A percentile compares a stretch with the other conserved stretches of the same genome.
Conservation (phyloP, 1,284 basidiomycete genomes). For the Fomitopsis schrenkii region DNA sequence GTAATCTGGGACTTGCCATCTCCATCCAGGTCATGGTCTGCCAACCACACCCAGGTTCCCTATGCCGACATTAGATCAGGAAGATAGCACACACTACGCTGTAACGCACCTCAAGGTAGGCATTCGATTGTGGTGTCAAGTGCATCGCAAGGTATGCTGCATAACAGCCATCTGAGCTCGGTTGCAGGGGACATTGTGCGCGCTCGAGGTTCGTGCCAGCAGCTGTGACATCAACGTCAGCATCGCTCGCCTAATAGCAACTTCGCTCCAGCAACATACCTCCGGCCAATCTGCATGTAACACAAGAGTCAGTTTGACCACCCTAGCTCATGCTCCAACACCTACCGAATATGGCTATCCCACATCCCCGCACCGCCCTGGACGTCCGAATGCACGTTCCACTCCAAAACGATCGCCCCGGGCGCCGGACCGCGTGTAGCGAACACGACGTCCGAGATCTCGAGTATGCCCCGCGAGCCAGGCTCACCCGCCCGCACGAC, state of each 20-base stretch:
- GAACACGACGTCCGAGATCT: slow-evolving; percentile 60
- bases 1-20: slow-evolving; percentile 44
- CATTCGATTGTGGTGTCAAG: slow-evolving; percentile 53
- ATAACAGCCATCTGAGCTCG: slow-evolving; percentile 39
- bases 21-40: slow-evolving; percentile 71
- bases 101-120: slow-evolving; percentile 49
- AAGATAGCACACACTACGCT: background rate
- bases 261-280: slow-evolving; percentile 12
- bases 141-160: slow-evolving; percentile 63
- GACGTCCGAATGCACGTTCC: slow-evolving; percentile 59
- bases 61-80: slow-evolving; percentile 1
- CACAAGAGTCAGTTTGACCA: background rate
- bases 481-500: slow-evolving; percentile 55
- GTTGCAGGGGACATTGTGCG: slow-evolving; percentile 38
- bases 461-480: slow-evolving; percentile 45
- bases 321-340: background rate
- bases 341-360: slow-evolving; percentile 55
- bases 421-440: slow-evolving; percentile 53
- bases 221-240: slow-evolving; percentile 11
- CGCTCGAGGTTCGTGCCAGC: slow-evolving; percentile 53
- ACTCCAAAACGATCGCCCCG: slow-evolving; percentile 70
- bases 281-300: slow-evolving; percentile 19
- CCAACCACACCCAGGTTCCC: slow-evolving; percentile 69
- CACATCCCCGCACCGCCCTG: slow-evolving; percentile 68
- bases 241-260: too few species aligned